Evolutionary conservation across 371 early-diverging fungal species (phyloP).

Genomic region (Actinomortierella ambigua): DNA sequence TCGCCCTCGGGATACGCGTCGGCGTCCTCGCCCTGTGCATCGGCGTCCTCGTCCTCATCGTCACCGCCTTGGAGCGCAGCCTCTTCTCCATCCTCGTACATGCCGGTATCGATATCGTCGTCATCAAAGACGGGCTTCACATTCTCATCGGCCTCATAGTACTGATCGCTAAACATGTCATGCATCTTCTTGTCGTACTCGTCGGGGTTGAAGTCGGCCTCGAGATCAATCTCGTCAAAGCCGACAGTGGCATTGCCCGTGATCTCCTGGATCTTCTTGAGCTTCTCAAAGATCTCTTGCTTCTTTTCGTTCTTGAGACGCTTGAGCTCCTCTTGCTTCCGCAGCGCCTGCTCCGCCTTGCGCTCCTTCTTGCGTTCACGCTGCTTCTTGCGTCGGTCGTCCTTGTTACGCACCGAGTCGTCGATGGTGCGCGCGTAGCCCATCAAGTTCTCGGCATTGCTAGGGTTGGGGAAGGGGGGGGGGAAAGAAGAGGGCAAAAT

Average conservation of each 20-base stretch:
- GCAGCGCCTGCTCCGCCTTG: slow-evolving; percentile 68
- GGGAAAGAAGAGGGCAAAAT: slow-evolving; percentile 6
- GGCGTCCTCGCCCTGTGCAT: slow-evolving; percentile 46
- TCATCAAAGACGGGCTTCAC: slow-evolving; percentile 85
- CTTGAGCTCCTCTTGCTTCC: slow-evolving; percentile 84
- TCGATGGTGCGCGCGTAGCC: slow-evolving; percentile 83
- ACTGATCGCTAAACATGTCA: slow-evolving; percentile 74
- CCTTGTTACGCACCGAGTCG: slow-evolving; percentile 68
- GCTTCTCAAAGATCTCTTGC: slow-evolving; percentile 75
- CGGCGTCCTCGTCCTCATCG: slow-evolving; percentile 34
- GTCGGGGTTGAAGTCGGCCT: slow-evolving; percentile 89
- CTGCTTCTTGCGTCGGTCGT: slow-evolving; percentile 72
- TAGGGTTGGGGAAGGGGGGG: slow-evolving; percentile 4
- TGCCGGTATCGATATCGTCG: slow-evolving; percentile 82
- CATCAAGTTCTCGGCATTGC: slow-evolving; percentile 64
- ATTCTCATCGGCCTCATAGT: slow-evolving; percentile 59
- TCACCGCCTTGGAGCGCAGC: slow-evolving; percentile 38
- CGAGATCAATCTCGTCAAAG: slow-evolving; percentile 82
- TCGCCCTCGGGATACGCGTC: slow-evolving; percentile 42
- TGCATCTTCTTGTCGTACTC: slow-evolving; percentile 86
- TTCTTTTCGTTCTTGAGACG: slow-evolving; percentile 89
- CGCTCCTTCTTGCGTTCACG: slow-evolving; percentile 73
- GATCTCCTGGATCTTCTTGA: slow-evolving; percentile 83
- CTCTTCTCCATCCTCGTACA: slow-evolving; percentile 43
- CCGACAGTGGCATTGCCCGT: slow-evolving; percentile 78